These are phyloP conservation scores for Naumovozyma baii DNA, from an alignment of 805 yeast species.

Conservation along the genomic window DNA sequence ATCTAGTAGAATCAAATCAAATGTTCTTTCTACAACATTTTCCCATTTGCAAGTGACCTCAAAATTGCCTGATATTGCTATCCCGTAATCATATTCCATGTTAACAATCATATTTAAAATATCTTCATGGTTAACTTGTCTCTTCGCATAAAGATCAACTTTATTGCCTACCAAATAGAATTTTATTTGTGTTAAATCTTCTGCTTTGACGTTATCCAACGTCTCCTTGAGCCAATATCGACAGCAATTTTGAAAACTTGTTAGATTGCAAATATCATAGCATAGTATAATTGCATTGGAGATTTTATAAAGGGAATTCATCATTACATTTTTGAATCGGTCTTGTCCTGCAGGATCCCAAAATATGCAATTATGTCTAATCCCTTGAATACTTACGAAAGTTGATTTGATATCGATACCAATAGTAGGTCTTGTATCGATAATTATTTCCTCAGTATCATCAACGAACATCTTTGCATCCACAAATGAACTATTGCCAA, in stretches of 20 bases:
- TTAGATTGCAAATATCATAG: constrained; percentile 35
- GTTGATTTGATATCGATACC: constrained; percentile 41
- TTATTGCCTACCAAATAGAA: constrained; percentile 41
- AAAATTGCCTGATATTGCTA: constrained; percentile 34
- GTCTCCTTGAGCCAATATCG: constrained; percentile 38
- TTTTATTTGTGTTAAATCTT: constrained; percentile 26
- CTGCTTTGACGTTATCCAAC: constrained; percentile 24
- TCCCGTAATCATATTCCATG: constrained; percentile 24
- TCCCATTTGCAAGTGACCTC: constrained; percentile 41
- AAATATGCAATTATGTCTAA: constrained; percentile 34
- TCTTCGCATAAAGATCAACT: constrained; percentile 29
- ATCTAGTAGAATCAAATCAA: constrained; percentile 33
- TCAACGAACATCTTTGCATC: constrained; percentile 1
- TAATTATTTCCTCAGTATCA: constrained; percentile 26
- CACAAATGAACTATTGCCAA: not conserved
- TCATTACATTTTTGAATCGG: constrained; percentile 36
- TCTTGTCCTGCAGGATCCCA: constrained; percentile 50
- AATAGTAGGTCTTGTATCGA: constrained; percentile 34
- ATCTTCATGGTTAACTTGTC: constrained; percentile 34
- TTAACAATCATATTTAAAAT: constrained; percentile 28
- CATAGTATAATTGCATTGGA: constrained; percentile 38
- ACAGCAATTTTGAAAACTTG: constrained; percentile 31
- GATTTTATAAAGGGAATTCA: constrained; percentile 38
- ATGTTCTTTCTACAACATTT: constrained; percentile 31
- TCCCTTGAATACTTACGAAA: constrained; percentile 30